These are phyloP conservation scores for Neurospora hispaniola DNA, from an alignment of 495 filamentous ascomycete species.

Conservation along the genomic window DNA sequence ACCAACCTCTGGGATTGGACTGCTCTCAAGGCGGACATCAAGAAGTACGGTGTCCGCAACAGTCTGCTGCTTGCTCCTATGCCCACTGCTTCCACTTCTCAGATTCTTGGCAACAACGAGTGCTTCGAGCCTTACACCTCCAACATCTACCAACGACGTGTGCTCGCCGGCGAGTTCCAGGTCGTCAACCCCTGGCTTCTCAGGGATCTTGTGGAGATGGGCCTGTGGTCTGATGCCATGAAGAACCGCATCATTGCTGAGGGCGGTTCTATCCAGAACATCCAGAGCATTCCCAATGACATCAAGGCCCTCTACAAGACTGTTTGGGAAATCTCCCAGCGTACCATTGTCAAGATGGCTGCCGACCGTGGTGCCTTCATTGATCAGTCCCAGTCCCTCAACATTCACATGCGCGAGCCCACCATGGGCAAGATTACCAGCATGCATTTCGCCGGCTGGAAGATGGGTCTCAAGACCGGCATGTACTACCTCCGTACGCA, in stretches of 20 bases:
- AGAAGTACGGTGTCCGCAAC: constrained; percentile 87
- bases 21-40: constrained; percentile 78
- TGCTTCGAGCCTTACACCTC: constrained; percentile 99
- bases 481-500: constrained; percentile 99
- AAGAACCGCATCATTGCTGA: constrained; percentile 99
- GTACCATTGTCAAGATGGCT: constrained; percentile 90
- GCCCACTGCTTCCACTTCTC: constrained; percentile 92
- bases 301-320: constrained; percentile 99
- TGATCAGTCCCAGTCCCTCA: constrained; percentile 96
- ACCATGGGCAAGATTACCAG: constrained; percentile 99
- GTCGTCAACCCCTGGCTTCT: constrained; percentile 98
- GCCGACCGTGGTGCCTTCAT: constrained; percentile 97
- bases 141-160: constrained; percentile 98
- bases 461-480: constrained; percentile 95
- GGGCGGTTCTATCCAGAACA: constrained; percentile 90
- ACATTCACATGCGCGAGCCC: constrained; percentile 98
- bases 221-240: constrained; percentile 98
- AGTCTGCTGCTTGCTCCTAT: constrained; percentile 91
- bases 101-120: constrained; percentile 97
- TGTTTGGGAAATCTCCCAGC: constrained; percentile 99
- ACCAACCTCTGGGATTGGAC: constrained; percentile 96
- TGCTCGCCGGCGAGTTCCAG: constrained; percentile 96
- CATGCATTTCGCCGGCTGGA: constrained; percentile 99
- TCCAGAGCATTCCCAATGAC: constrained; percentile 89
- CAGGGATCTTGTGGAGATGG: constrained; percentile 95